Conservation (phyloP, 1,284 basidiomycete genomes). For the Puccinia hordei region DNA sequence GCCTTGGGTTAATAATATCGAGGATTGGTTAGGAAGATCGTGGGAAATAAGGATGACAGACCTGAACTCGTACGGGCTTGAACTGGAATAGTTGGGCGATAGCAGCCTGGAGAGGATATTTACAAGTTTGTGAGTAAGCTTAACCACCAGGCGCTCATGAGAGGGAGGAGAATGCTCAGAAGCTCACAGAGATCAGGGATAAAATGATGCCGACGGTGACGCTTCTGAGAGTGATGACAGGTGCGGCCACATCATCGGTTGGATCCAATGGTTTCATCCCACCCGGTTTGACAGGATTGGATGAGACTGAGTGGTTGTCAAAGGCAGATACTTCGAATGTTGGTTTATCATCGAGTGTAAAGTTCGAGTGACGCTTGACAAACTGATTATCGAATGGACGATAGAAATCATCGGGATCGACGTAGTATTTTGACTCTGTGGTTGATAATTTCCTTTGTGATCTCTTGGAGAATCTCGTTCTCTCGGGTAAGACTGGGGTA, state of each 20-base stretch:
- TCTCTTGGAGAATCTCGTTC: slow-evolving; percentile 10
- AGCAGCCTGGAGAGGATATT: slow-evolving; percentile 29
- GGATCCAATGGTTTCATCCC: slow-evolving; percentile 43
- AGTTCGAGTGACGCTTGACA: background rate
- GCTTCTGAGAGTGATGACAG: slow-evolving; percentile 47
- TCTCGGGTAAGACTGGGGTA: background rate
- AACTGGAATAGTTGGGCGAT: slow-evolving; percentile 51
- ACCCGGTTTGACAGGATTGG: background rate
- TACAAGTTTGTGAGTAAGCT: background rate
- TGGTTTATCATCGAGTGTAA: background rate
- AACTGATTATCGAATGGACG: slow-evolving; percentile 26
- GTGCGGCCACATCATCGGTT: slow-evolving; percentile 28
- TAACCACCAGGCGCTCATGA: background rate
- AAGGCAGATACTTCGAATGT: slow-evolving; percentile 2
- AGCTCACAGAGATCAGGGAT: slow-evolving; percentile 45
- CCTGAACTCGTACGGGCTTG: slow-evolving; percentile 51
- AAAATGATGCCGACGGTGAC: slow-evolving; percentile 43
- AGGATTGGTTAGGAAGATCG: background rate
- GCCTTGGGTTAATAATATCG: background rate
- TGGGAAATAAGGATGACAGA: background rate
- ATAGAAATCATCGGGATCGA: slow-evolving; percentile 42
- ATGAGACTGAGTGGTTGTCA: background rate
- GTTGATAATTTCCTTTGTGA: background rate
- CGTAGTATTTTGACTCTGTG: background rate
- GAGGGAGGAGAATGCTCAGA: background rate